Percentiles rank a stretch among this genome's conserved stretches.
Conservation (phyloP, 129 eudicot genomes). For the Chrysanthemum makinoi region DNA sequence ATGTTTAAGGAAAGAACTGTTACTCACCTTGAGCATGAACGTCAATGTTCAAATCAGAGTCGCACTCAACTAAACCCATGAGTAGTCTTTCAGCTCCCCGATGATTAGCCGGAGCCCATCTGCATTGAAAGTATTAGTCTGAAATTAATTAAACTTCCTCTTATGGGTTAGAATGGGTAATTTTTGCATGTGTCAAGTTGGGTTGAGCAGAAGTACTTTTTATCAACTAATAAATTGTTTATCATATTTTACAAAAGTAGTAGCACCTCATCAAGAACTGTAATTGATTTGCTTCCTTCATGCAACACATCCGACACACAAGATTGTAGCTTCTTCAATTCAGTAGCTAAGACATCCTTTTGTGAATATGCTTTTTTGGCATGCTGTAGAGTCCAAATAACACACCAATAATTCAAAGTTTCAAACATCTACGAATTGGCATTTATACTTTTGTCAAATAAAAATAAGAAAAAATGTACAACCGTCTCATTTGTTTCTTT, state of each 20-base stretch:
- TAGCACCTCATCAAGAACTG: constrained; percentile 54
- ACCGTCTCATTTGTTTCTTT: constrained; percentile 1
- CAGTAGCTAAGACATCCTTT: constrained; percentile 55
- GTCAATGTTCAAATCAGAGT: too few species aligned
- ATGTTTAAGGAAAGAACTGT: too few species aligned
- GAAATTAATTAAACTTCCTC: too few species aligned
- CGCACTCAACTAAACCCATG: too few species aligned
- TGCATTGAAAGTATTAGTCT: too few species aligned
- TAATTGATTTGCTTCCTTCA: constrained; percentile 58
- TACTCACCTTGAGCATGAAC: too few species aligned
- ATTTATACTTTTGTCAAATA: not conserved
- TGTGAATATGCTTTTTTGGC: constrained; percentile 66
- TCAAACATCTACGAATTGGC: not conserved
- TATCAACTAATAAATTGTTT: too few species aligned
- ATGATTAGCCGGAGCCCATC: too few species aligned
- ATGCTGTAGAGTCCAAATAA: constrained; percentile 43
- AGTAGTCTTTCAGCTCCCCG: too few species aligned
- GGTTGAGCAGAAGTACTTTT: too few species aligned
- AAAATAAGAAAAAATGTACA: not conserved
- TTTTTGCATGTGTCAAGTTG: too few species aligned
- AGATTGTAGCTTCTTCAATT: constrained; percentile 65
- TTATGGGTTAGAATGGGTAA: too few species aligned
- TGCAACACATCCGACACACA: constrained; percentile 56
- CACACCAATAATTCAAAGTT: not conserved
- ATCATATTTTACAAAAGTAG: not conserved